Conservation (phyloP, 257 asterid genomes). For the Forsythia viridissima region DNA sequence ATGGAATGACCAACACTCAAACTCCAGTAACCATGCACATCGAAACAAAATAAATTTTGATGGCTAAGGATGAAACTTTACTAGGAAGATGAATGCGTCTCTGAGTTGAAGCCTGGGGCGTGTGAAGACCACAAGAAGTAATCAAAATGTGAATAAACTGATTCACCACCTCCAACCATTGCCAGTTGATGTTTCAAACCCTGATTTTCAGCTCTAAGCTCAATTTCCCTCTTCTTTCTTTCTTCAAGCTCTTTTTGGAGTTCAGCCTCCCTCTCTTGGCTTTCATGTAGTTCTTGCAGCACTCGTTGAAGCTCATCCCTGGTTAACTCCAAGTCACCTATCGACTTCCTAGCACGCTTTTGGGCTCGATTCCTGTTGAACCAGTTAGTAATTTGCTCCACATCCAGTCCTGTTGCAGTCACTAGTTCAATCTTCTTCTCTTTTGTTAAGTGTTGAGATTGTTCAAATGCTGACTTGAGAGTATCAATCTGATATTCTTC, state of each 20-base stretch:
- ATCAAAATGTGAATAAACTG: not conserved
- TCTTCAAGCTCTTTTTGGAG: slow-evolving; percentile 22
- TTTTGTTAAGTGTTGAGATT: slow-evolving; percentile 14
- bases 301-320: slow-evolving; percentile 15
- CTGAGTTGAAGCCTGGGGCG: not conserved
- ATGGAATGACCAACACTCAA: too few relatives aligned
- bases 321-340: slow-evolving; percentile 9
- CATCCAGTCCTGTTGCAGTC: slow-evolving; percentile 29
- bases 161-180: not conserved
- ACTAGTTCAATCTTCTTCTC: slow-evolving; percentile 20
- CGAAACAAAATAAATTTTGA: not conserved
- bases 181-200: not conserved
- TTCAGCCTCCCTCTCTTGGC: slow-evolving; percentile 26
- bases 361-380: slow-evolving; percentile 23
- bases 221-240: slow-evolving; percentile 12
- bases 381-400: slow-evolving; percentile 33
- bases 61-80: not conserved
- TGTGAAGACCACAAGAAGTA: not conserved
- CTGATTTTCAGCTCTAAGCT: slow-evolving; percentile 8
- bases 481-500: slow-evolving; percentile 16
- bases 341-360: not conserved
- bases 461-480: slow-evolving; percentile 19
- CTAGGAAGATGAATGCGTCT: not conserved
- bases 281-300: slow-evolving; percentile 7
- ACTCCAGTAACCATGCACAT: too few relatives aligned